Evolutionary conservation across 176 grass and related monocot species (phyloP).

Genomic region (Themeda triandra): DNA sequence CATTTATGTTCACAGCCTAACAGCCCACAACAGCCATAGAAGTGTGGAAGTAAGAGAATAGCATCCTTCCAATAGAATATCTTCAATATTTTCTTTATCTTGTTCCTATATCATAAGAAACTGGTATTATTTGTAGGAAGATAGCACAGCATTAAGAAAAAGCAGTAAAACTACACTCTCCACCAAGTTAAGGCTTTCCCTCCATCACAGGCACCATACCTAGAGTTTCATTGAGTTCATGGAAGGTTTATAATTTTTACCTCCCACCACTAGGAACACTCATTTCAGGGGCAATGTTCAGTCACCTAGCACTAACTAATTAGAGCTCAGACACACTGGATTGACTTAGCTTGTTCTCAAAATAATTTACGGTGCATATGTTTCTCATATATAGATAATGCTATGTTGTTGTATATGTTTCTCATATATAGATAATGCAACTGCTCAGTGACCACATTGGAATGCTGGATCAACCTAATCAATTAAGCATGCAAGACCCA

Average conservation of each 20-base stretch:
- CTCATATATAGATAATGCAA: not conserved
- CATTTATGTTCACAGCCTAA: not conserved
- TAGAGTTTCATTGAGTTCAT: not conserved
- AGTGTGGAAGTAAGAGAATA: not conserved
- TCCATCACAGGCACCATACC: not conserved
- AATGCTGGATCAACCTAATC: not conserved
- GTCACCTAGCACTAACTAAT: not conserved
- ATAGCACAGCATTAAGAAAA: not conserved
- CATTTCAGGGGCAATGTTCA: slow-evolving; percentile 14
- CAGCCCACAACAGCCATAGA: not conserved
- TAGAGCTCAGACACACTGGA: not conserved
- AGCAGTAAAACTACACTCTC: not conserved
- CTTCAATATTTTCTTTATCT: slow-evolving; percentile 1
- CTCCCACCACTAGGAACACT: not conserved
- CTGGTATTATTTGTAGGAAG: not conserved
- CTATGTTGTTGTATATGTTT: too few species aligned
- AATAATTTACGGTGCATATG: not conserved
- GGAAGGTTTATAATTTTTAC: not conserved
- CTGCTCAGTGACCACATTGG: not conserved
- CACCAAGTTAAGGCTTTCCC: not conserved
- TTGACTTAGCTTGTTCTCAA: not conserved
- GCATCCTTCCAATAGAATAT: not conserved
- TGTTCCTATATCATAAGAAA: not conserved
- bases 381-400: not conserved
- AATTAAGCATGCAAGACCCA: not conserved